Conservation (phyloP, 306 rosid species). For the Coriaria nepalensis region DNA sequence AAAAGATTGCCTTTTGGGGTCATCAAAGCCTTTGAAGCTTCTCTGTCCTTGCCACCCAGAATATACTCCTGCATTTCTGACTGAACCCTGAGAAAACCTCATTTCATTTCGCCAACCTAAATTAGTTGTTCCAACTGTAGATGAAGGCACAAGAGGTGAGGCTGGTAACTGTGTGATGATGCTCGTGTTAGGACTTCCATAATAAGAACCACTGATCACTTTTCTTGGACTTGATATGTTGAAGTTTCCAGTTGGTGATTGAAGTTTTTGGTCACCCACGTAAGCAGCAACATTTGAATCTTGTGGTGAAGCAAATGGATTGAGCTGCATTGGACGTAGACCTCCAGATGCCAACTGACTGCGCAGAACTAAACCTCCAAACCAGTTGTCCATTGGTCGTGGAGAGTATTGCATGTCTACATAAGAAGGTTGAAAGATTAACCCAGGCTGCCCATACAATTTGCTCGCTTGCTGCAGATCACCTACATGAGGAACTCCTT, state of each 20-base stretch:
- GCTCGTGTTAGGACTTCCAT: constrained; percentile 24
- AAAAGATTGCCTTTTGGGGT: constrained; percentile 26
- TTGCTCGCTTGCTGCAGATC: constrained; percentile 32
- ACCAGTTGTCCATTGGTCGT: constrained; percentile 24
- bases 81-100: constrained; percentile 25
- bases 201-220: constrained; percentile 17
- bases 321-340: constrained; percentile 16
- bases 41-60: constrained; percentile 37
- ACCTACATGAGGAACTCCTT: constrained; percentile 21
- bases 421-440: constrained; percentile 33
- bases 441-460: constrained; percentile 37
- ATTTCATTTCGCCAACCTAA: constrained; percentile 21
- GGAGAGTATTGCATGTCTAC: constrained; percentile 33
- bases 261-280: constrained; percentile 22
- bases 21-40: constrained; percentile 25
- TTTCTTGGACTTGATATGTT: constrained; percentile 25
- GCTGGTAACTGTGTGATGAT: constrained; percentile 27
- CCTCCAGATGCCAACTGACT: constrained; percentile 25
- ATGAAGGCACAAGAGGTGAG: constrained; percentile 38
- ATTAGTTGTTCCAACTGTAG: constrained; percentile 26
- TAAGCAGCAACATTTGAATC: constrained; percentile 17
- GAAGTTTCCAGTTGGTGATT: constrained; percentile 18
- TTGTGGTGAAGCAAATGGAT: constrained; percentile 16
- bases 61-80: constrained; percentile 24
- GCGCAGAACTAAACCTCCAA: constrained; percentile 24